phyloP scores from a whole-genome alignment of 257 asterid species.

The Solanum rostratum region DNA sequence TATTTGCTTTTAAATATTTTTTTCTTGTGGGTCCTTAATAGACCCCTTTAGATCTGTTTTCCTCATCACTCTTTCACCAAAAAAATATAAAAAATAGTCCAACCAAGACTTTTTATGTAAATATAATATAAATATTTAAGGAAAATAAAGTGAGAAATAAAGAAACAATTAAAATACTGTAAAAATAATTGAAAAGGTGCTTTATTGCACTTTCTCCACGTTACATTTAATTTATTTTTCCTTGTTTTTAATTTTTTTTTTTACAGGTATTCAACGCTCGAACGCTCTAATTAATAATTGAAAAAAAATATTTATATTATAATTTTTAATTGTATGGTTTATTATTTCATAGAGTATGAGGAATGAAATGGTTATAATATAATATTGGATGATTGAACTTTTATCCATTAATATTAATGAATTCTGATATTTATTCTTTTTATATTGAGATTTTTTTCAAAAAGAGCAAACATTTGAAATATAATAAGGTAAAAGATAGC shows the following conservation, averaged over 20 bases:
- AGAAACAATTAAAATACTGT: background rate
- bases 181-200: background rate
- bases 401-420: no score
- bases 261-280: background rate
- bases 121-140: background rate
- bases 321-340: no score
- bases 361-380: no score
- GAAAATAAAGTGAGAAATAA: background rate
- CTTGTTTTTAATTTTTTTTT: background rate
- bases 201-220: slow-evolving; percentile 9
- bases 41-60: slow-evolving; percentile 4
- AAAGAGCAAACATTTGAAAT: no score
- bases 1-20: background rate
- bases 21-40: background rate
- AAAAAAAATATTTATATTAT: no score
- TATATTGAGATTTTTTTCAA: no score
- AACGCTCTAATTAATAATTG: background rate
- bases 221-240: background rate
- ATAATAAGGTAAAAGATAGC: no score
- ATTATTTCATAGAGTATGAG: no score
- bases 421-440: no score
- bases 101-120: background rate
- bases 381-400: no score
- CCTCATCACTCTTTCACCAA: background rate
- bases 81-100: background rate